Evolutionary conservation across 73 alveolate species (phyloP).

Genomic region (Symbiodinium natans): DNA sequence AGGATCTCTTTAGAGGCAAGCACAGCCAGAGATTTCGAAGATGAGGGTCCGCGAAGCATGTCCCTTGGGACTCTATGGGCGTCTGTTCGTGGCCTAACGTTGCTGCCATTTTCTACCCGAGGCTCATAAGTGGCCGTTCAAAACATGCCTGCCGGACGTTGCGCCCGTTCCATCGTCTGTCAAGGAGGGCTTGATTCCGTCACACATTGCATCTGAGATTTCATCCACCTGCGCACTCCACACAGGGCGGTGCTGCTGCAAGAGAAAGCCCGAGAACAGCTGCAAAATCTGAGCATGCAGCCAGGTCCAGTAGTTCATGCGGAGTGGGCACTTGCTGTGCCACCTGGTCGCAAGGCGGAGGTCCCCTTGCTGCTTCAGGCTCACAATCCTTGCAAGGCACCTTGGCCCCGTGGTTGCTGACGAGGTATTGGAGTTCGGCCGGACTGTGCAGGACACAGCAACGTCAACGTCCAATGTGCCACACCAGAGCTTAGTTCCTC

Average conservation of each 20-base stretch:
- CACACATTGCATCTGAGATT: conserved; percentile 52
- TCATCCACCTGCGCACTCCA: conserved; percentile 25
- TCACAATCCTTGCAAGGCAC: no score
- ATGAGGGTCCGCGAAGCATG: conserved; percentile 57
- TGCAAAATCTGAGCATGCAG: background rate
- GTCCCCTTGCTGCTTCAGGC: no score
- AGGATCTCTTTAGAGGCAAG: background rate
- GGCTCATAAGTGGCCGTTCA: no score
- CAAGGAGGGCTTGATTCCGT: conserved; percentile 57
- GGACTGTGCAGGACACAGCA: conserved; percentile 14
- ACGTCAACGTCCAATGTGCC: background rate
- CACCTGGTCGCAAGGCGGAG: background rate
- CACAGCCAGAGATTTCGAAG: conserved; percentile 71
- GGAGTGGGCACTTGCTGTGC: conserved; percentile 49
- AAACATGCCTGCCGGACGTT: conserved; percentile 5
- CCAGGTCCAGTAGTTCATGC: background rate
- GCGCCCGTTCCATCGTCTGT: conserved; percentile 92
- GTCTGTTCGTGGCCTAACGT: no score
- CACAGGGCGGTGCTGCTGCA: no score
- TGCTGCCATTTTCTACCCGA: no score
- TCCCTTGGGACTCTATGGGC: conserved; percentile 10
- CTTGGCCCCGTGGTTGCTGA: conserved; percentile 41
- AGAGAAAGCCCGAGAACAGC: no score
- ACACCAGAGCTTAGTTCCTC: background rate
- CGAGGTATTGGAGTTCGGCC: conserved; percentile 35